Conservation (phyloP, 73 alveolate genomes). For the Vitrella brassicaformis region DNA sequence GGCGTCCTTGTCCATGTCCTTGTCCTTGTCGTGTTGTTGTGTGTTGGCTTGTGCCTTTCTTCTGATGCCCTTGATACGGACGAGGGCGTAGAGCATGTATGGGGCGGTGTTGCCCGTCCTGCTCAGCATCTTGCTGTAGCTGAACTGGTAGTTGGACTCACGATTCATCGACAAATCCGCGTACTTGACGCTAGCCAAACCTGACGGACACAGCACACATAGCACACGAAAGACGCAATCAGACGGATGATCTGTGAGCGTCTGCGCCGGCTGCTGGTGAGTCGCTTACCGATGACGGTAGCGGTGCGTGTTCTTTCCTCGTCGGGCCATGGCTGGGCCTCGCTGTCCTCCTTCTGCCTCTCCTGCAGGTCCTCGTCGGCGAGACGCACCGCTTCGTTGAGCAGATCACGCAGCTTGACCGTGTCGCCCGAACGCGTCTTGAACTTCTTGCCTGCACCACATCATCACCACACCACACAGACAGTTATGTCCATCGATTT, state of each 20-base stretch:
- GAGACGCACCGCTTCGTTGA: constrained; percentile 90
- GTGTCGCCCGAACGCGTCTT: constrained; percentile 89
- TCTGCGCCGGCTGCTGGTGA: no score
- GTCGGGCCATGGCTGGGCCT: no score
- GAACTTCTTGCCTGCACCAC: constrained; percentile 64
- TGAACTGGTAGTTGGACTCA: neutral
- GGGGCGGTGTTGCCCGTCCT: neutral
- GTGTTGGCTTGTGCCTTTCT: neutral
- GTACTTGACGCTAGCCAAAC: no score
- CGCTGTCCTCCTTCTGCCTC: neutral
- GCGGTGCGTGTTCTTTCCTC: no score
- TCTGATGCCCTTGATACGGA: neutral
- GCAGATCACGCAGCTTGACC: constrained; percentile 73
- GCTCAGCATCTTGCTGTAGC: neutral
- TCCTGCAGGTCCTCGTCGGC: constrained; percentile 41
- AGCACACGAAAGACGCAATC: no score
- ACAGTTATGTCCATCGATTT: neutral
- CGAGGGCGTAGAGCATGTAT: neutral
- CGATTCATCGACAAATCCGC: neutral
- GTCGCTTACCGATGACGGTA: no score
- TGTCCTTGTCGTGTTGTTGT: neutral
- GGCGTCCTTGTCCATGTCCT: no score
- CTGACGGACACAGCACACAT: no score
- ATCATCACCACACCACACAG: neutral
- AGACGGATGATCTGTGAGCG: no score